Evolutionary conservation across 352 stramenopile genomes (phyloP), one percentile per base, ranked within the genome.

Genomic region (Phytophthora sojae): DNA sequence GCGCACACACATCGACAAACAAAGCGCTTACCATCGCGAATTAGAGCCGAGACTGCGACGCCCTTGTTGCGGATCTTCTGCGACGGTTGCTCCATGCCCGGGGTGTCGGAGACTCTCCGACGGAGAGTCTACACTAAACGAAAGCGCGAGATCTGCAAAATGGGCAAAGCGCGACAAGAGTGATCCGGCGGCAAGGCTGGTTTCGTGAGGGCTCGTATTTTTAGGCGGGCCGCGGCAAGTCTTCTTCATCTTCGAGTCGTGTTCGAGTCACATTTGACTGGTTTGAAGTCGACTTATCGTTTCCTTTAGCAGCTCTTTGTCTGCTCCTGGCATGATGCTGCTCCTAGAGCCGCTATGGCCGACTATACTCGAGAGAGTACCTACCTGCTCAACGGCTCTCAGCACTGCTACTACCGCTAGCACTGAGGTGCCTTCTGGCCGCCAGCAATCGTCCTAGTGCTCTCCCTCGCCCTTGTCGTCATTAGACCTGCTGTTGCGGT

Each of bases 61-160:
- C 85, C 82, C 56, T 89, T 88, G 72, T 90, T 93, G 65, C 81
- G 80, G 15, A 53, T 62, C 63, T 90, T 89, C 23, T 69, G 60
- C 2, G 65, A 26, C 12, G 45, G 57, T 32, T 73, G 67, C 6
- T 89, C 79, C 73, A 89, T 86, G 54, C 8, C 32, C 26, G 25
- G 21, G 3, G 8, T 23, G 14, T 45, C 21, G 15, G 14, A 21
- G 21, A 21, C 21, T 21, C 21, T 21, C 21, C 21, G 21, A 21
- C 21, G 21, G 21, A 44, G 17, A 47, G 9, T 53, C 42, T 50
- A 5, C 26, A 11, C 25, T 14, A 35, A 47, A 19, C 17, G 25
- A 14, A 7, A 35, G 15, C 25, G 32, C 47, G 35, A 9, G 44
- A 54, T 29, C 47, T 50, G 60, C 30, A 49, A 37, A 12, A 11